Conservation (phyloP, 176 grass and related monocot species). For the Echinochloa phyllopogon region DNA sequence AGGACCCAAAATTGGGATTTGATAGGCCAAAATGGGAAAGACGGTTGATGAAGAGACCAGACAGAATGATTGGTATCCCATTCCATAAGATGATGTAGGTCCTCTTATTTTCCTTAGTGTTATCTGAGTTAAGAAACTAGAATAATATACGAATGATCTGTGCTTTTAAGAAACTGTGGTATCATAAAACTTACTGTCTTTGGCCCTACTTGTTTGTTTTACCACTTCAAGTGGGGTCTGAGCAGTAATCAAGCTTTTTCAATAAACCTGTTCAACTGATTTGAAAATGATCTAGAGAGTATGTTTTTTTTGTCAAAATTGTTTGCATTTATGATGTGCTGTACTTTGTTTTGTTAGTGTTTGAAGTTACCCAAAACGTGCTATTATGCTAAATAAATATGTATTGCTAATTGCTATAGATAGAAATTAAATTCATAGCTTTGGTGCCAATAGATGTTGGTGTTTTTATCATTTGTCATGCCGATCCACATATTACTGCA, state of each 20-base stretch:
- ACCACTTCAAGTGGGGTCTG: not conserved
- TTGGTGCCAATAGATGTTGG: not conserved
- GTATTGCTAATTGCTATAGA: not conserved
- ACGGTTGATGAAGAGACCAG: slow-evolving; percentile 73
- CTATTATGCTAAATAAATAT: slow-evolving; percentile 8
- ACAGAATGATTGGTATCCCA: slow-evolving; percentile 46
- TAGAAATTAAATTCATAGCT: not conserved
- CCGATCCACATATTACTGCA: not conserved
- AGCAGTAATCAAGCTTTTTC: not conserved
- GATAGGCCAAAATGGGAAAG: slow-evolving; percentile 76
- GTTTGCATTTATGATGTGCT: not conserved
- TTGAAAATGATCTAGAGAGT: not conserved
- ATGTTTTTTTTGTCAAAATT: not conserved
- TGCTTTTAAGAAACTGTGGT: not conserved
- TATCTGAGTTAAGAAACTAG: slow-evolving; percentile 42
- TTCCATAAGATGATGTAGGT: slow-evolving; percentile 66
- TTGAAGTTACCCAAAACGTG: not conserved
- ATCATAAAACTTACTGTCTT: not conserved
- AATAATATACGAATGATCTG: not conserved
- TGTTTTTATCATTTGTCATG: not conserved
- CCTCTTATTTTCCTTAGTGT: slow-evolving; percentile 44
- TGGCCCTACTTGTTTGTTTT: not conserved
- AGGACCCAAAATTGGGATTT: slow-evolving; percentile 68
- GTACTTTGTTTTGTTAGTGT: not conserved
- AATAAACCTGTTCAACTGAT: not conserved